These are phyloP conservation scores for Lactarius hengduanensis DNA, from an alignment of 768 basidiomycete species.

Conservation along the genomic window DNA sequence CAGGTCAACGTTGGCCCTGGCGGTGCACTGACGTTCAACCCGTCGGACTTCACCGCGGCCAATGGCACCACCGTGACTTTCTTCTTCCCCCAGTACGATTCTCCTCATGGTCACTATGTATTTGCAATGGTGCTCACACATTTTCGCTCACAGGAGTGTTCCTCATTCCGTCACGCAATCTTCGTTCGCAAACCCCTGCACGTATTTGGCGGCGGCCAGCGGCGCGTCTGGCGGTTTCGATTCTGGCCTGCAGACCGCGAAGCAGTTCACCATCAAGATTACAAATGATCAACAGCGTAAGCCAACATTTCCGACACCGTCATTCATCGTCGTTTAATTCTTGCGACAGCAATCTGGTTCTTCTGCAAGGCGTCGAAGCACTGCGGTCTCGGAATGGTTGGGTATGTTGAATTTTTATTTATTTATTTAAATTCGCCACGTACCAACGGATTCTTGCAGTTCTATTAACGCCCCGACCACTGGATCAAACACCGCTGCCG, in stretches of 20 bases:
- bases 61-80: slow-evolving; percentile 55
- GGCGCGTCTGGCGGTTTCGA: slow-evolving; percentile 46
- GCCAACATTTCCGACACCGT: slow-evolving; percentile 27
- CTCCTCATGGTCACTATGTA: not conserved
- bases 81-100: slow-evolving; percentile 47
- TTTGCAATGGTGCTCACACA: slow-evolving; percentile 5
- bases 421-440: not conserved
- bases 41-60: slow-evolving; percentile 46
- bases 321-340: not conserved
- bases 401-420: slow-evolving; percentile 29
- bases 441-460: slow-evolving; percentile 19
- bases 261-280: slow-evolving; percentile 48
- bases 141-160: slow-evolving; percentile 9
- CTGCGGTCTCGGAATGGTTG: slow-evolving; percentile 55
- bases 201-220: slow-evolving; percentile 43
- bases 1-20: slow-evolving; percentile 47
- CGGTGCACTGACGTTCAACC: slow-evolving; percentile 43
- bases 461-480: slow-evolving; percentile 49
- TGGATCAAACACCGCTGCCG: slow-evolving; percentile 43
- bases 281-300: slow-evolving; percentile 47
- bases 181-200: slow-evolving; percentile 33
- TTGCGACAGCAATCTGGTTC: slow-evolving; percentile 51
- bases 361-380: slow-evolving; percentile 49
- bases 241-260: slow-evolving; percentile 45
- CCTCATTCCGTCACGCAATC: slow-evolving; percentile 38